Evolutionary conservation across 129 eudicot species (phyloP).

Genomic region (Ambrosia artemisiifolia): DNA sequence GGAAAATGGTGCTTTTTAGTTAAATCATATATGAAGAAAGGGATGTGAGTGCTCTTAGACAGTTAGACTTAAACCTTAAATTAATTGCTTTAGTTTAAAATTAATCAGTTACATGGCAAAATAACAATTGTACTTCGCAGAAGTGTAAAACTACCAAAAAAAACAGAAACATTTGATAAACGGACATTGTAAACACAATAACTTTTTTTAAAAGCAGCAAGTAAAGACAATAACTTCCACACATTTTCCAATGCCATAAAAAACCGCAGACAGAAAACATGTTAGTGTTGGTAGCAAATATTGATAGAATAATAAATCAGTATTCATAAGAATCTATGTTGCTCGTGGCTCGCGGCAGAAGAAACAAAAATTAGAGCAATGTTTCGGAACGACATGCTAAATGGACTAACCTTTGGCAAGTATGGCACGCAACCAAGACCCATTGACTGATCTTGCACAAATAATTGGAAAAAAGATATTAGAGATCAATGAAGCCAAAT

Average conservation of each 20-base stretch:
- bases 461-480: constrained; percentile 15
- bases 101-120: background rate
- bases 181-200: background rate
- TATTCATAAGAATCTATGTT: background rate
- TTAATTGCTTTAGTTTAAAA: background rate
- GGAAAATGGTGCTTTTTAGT: too few relatives aligned
- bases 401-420: constrained; percentile 84
- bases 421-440: constrained; percentile 96
- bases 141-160: constrained; percentile 12
- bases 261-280: background rate
- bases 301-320: background rate
- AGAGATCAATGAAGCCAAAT: constrained; percentile 21
- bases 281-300: background rate
- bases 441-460: constrained; percentile 77
- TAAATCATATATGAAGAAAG: too few relatives aligned
- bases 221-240: background rate
- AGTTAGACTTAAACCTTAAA: background rate
- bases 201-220: background rate
- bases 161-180: background rate
- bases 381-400: constrained; percentile 11
- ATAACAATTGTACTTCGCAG: constrained; percentile 5
- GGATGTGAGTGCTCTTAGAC: background rate
- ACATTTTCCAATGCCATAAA: background rate
- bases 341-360: background rate
- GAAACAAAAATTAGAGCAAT: constrained; percentile 6